Base-by-base conservation (phyloP, 2,329 filamentous ascomycete species). In the Stagonosporopsis tanaceti region DNA sequence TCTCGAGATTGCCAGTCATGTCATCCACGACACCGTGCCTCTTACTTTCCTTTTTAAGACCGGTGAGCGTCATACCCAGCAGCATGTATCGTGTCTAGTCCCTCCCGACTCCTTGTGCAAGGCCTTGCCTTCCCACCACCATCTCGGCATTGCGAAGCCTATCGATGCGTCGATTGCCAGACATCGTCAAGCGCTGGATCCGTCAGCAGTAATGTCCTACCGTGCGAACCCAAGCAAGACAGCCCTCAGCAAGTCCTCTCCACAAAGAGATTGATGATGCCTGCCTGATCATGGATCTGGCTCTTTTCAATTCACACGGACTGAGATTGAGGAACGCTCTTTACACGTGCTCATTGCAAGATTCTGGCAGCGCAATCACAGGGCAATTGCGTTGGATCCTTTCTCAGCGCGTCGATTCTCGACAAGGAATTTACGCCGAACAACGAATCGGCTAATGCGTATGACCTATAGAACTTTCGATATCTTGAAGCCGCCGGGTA, bases 401-500 rank as follows among this genome's bases (percentile, higher is more conserved):
- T 22, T 4, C 17, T 11, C 17, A 39, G 11, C 1, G 14, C 5
- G 22, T 41, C 39, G 39, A 3, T 27, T 2, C 20, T 27, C 14
- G 4, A 27, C 9, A 30, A 12, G 32, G 34, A 17, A 20, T 28
- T 6, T n/a, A 38, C 22, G 11, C 8, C 8, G 14, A 11, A n/a
- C 11, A 41, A 14, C 22, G 22, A 12, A 11, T 15, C 6, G 6
- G 24, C 14, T 22, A 12, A 27, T 38, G 15, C 35, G 6, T 38
- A 6, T 27, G 28, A 15, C 22, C 17, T 34, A 47, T 4, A 42
- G 45, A 8, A 64, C 56, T 12, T 62, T 62, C 0, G 62, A 67
- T 22, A 73, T 66, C 59, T 73, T 74, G 38, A 72, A 74, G 0
- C 69, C 70, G 6, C 68, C 68, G 0, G 65, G 64, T 2, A 71